Conservation (phyloP, 2,329 filamentous ascomycete genomes). For the Hypoxylon sp. region DNA sequence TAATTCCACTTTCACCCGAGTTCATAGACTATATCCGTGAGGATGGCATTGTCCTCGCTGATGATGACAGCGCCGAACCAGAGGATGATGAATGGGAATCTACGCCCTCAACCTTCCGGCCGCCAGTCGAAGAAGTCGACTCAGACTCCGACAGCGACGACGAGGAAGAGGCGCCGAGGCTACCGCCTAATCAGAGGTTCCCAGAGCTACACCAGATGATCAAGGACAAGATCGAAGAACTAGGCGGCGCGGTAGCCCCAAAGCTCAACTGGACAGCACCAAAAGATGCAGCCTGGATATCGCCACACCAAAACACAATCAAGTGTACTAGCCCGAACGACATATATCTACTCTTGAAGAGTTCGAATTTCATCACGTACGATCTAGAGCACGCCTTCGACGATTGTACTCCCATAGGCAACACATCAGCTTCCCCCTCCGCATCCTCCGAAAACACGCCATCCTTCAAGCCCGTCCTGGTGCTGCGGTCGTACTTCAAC, state of each 20-base stretch:
- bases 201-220: constrained; percentile 83
- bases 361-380: constrained; percentile 93
- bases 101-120: constrained; percentile 55
- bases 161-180: constrained; percentile 62
- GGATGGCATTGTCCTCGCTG: constrained; percentile 91
- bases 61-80: constrained; percentile 72
- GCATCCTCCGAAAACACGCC: constrained; percentile 55
- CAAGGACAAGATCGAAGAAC: constrained; percentile 80
- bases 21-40: constrained; percentile 91
- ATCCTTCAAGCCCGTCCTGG: constrained; percentile 80
- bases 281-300: constrained; percentile 96
- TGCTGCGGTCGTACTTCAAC: constrained; percentile 89
- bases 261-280: constrained; percentile 99
- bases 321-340: constrained; percentile 92
- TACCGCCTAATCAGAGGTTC: constrained; percentile 71
- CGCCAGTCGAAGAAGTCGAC: constrained; percentile 60
- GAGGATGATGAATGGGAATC: constrained; percentile 71
- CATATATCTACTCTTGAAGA: constrained; percentile 93
- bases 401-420: constrained; percentile 69
- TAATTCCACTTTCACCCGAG: constrained; percentile 80
- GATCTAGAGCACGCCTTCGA: constrained; percentile 95
- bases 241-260: constrained; percentile 88
- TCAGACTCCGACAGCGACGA: constrained; percentile 67
- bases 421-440: constrained; percentile 62
- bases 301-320: constrained; percentile 85